Conservation (phyloP, 208 protist genomes). For the Herpetomonas samuelpessoai region DNA sequence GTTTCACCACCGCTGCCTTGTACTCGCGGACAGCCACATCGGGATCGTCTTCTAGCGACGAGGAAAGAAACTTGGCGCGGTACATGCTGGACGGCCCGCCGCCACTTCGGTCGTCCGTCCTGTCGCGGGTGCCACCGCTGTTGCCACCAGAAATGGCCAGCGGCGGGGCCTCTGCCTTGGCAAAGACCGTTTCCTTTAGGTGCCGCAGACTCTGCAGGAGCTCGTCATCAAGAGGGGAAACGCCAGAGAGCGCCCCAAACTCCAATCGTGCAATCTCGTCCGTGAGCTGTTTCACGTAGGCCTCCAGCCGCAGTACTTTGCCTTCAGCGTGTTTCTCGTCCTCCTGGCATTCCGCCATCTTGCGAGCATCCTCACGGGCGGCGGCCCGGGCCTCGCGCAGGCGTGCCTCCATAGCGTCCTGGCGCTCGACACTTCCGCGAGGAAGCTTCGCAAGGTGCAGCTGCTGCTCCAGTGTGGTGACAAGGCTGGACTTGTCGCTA, state of each 20-base stretch:
- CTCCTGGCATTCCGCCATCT: conserved; percentile 59
- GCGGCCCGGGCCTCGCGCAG: conserved; percentile 40
- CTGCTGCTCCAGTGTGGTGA: conserved; percentile 61
- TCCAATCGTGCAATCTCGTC: conserved; percentile 72
- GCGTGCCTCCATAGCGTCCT: conserved; percentile 42
- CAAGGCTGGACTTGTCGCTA: conserved; percentile 48
- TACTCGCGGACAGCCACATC: conserved; percentile 76
- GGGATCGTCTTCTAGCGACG: conserved; percentile 13
- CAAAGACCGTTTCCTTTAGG: conserved; percentile 77
- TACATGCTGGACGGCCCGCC: not conserved
- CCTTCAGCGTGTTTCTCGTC: conserved; percentile 50
- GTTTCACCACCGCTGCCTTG: conserved; percentile 50
- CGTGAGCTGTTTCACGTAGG: conserved; percentile 50
- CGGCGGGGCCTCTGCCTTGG: conserved; percentile 57
- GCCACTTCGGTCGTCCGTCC: too few species aligned
- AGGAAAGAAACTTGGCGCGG: not conserved
- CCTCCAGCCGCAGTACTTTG: conserved; percentile 57
- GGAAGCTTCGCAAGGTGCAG: conserved; percentile 36
- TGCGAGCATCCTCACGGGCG: conserved; percentile 50
- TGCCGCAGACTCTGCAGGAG: conserved; percentile 49
- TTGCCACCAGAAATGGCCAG: conserved; percentile 18
- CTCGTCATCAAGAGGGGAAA: conserved; percentile 41
- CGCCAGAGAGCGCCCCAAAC: conserved; percentile 29
- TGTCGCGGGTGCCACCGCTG: conserved; percentile 5
- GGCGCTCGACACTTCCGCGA: conserved; percentile 18